Evolutionary conservation across 805 yeast genomes (phyloP).

Genomic region (Pichia paraexigua): DNA sequence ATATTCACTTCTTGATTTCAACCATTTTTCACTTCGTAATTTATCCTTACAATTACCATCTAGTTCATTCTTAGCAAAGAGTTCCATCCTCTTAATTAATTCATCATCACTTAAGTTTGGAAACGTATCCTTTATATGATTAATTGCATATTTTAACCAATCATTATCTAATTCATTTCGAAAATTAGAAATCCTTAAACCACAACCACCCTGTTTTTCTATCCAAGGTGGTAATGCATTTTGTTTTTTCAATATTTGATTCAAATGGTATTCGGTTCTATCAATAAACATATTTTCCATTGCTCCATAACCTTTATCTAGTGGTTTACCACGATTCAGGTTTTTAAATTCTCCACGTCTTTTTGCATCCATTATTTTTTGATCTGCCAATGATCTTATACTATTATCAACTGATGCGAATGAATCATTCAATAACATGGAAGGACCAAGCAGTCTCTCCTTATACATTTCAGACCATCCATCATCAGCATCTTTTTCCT

Average conservation of each 20-base stretch:
- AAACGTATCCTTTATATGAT: constrained; percentile 21
- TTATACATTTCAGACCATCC: constrained; percentile 53
- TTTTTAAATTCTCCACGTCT: constrained; percentile 61
- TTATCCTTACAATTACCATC: neutral
- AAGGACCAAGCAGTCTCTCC: constrained; percentile 56
- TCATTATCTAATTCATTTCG: constrained; percentile 35
- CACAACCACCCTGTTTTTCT: constrained; percentile 60
- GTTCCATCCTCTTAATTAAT: constrained; percentile 10
- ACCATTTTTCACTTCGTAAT: constrained; percentile 32
- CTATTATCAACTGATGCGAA: constrained; percentile 40
- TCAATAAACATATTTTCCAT: constrained; percentile 48
- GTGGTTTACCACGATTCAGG: constrained; percentile 56
- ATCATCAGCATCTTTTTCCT: constrained; percentile 29
- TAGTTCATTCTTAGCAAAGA: constrained; percentile 18
- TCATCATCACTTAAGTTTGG: constrained; percentile 16
- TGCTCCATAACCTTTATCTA: constrained; percentile 32
- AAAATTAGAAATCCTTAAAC: constrained; percentile 38
- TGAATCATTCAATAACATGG: constrained; percentile 36
- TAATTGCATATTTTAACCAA: constrained; percentile 32
- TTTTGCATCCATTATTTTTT: constrained; percentile 66
- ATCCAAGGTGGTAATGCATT: constrained; percentile 88
- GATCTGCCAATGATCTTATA: constrained; percentile 64
- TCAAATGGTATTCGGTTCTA: constrained; percentile 69
- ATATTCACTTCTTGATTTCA: constrained; percentile 23
- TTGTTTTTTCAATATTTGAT: constrained; percentile 66